Evolutionary conservation across 306 rosid genomes (phyloP).

Genomic region (Dryas drummondii): DNA sequence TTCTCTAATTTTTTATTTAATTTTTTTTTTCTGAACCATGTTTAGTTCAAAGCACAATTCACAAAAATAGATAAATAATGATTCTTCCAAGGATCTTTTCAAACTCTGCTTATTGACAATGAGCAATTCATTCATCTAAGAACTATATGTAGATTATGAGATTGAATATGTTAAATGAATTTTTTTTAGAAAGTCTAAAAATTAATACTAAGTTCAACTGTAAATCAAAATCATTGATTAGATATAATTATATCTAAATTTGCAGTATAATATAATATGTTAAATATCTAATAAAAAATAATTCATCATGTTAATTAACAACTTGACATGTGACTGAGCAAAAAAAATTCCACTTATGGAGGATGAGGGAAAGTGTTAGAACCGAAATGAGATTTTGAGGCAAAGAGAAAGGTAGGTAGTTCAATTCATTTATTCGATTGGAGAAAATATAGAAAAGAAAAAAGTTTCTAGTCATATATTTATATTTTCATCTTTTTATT

Average conservation of each 20-base stretch:
- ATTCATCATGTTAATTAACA: not conserved
- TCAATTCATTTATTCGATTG: not conserved
- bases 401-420: not conserved
- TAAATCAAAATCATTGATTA: too few relatives aligned
- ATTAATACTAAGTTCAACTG: too few relatives aligned
- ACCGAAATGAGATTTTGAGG: too few relatives aligned
- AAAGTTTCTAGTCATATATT: not conserved
- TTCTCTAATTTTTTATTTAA: not conserved
- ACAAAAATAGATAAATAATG: too few relatives aligned
- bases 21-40: too few relatives aligned
- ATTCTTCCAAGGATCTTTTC: not conserved
- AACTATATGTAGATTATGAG: too few relatives aligned
- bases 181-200: too few relatives aligned
- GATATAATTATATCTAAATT: too few relatives aligned
- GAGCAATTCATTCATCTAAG: too few relatives aligned
- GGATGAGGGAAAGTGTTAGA: not conserved
- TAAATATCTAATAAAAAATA: too few relatives aligned
- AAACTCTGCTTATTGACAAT: not conserved
- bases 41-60: not conserved
- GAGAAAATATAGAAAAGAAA: not conserved
- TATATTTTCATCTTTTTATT: not conserved
- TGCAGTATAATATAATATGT: too few relatives aligned
- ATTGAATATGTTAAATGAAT: too few relatives aligned
- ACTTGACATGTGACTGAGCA: not conserved
- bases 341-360: not conserved